Base-by-base conservation (phyloP, 371 early-diverging fungal species). In the Conidiobolus incongruus region DNA sequence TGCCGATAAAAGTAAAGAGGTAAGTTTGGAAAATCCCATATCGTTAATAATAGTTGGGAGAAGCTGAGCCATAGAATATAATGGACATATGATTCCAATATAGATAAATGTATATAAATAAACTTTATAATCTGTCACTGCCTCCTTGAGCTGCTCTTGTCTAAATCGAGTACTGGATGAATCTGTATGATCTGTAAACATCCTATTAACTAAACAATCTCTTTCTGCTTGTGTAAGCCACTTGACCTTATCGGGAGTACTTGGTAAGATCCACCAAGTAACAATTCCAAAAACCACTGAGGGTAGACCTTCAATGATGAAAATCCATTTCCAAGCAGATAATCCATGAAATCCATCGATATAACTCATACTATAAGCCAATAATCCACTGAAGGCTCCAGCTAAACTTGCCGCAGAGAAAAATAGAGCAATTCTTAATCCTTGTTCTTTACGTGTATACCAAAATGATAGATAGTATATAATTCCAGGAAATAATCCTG, bases 381-480 rank as follows among this genome's bases (percentile, higher is more conserved):
- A 47, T 5, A 71, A 49, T n/a, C 77, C 80, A 37, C 76, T 74
- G 50, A 77, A 68, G 1, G 75, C 75, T 7, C 82, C 81, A 19
- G 84, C 77, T 22, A 76, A 34, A 2, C 75, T 63, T 1, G 72
- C 55, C 13, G 68, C 65, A 15, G 65, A 47, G 49, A 71, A 78
- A 47, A 80, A 81, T 39, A 72, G 45, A 1, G 75, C 75, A 16
- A 76, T 62, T 28, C 85, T 70, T 40, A 65, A 58, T 7, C 80
- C 75, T 51, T 70, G 70, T 55, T 86, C 85, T 15, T 58, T 47
- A 10, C 70, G 63, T n/a, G n/a, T n/a, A n/a, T n/a, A n/a, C n/a
- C n/a, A n/a, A n/a, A n/a, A n/a, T n/a, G n/a, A n/a, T n/a, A n/a
- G n/a, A n/a, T n/a, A n/a, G n/a, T n/a, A n/a, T n/a, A n/a, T n/a